Percentiles rank a stretch among this genome's conserved stretches.
These are phyloP conservation scores for Aegilops bicornis DNA, from an alignment of 176 grass and related monocot genomes.

Conservation along the genomic window DNA sequence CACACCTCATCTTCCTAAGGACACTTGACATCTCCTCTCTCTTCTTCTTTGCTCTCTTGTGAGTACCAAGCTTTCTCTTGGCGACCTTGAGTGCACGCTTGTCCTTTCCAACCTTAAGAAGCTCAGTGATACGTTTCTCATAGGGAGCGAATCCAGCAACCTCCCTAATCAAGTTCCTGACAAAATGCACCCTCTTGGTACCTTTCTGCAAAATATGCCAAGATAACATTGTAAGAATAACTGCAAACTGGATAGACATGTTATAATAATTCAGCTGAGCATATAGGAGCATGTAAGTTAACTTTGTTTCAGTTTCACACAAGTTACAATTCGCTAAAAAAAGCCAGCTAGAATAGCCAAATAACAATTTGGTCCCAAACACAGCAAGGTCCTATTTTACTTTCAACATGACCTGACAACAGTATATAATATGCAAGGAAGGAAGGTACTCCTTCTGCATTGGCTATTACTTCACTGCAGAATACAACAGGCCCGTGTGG, in stretches of 20 bases:
- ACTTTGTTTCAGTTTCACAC: not conserved
- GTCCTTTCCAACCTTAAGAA: constrained; percentile 22
- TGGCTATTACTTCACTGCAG: not conserved
- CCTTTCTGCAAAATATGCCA: not conserved
- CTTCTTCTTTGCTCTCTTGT: constrained; percentile 22
- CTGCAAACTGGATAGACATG: not conserved
- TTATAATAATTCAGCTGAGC: not conserved
- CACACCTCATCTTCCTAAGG: constrained; percentile 4
- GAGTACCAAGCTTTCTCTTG: constrained; percentile 18
- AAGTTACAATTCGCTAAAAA: not conserved
- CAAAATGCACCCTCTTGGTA: not conserved
- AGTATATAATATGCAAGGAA: not conserved
- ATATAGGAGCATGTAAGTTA: not conserved
- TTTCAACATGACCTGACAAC: not conserved
- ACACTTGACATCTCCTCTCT: constrained; percentile 20
- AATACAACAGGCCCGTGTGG: not conserved
- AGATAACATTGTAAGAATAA: not conserved
- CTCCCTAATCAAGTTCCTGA: constrained; percentile 10
- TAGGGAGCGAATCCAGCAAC: constrained; percentile 18
- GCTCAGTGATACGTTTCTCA: constrained; percentile 22
- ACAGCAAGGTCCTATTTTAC: not conserved
- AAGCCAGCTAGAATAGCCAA: not conserved
- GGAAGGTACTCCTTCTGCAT: not conserved
- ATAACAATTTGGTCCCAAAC: not conserved
- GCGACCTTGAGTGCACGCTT: constrained; percentile 11